Conservation (phyloP, 2,329 filamentous ascomycete species). For the Scortechinia acanthostroma region DNA sequence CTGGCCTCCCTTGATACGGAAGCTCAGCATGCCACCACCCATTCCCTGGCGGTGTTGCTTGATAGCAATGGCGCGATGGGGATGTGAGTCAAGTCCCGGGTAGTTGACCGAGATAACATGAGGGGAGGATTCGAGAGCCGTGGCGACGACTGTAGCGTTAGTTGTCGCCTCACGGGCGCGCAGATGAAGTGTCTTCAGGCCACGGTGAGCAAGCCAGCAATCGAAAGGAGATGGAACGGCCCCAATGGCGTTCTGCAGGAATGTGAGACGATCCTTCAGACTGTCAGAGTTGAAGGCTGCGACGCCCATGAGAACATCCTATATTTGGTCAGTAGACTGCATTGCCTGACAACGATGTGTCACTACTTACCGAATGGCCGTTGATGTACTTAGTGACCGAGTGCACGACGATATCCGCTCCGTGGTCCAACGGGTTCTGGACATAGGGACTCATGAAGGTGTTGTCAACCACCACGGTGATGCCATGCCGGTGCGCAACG, state of each 20-base stretch:
- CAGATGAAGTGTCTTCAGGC: conserved; percentile 91
- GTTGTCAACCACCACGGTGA: conserved; percentile 97
- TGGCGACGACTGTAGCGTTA: conserved; percentile 75
- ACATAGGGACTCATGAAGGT: conserved; percentile 95
- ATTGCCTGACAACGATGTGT: too few relatives aligned
- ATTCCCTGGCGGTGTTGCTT: conserved; percentile 91
- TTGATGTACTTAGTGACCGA: conserved; percentile 99
- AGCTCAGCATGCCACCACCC: conserved; percentile 95
- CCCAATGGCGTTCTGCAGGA: conserved; percentile 95
- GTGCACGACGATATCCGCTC: conserved; percentile 94
- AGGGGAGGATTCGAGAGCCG: conserved; percentile 70
- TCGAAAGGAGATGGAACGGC: conserved; percentile 92
- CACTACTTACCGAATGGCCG: conserved; percentile 61
- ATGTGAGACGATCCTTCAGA: conserved; percentile 70
- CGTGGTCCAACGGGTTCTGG: conserved; percentile 90
- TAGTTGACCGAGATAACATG: conserved; percentile 90
- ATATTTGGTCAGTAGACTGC: conserved; percentile 15
- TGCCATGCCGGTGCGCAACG: conserved; percentile 78
- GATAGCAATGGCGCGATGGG: conserved; percentile 74
- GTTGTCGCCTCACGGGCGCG: conserved; percentile 76
- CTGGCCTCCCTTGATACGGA: conserved; percentile 83
- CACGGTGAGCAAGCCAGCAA: conserved; percentile 94
- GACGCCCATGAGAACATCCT: conserved; percentile 94
- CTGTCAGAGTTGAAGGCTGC: conserved; percentile 87
- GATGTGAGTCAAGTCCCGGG: conserved; percentile 81